Conservation (phyloP, 148 eudicot genomes). For the Rhododendron henanense region DNA sequence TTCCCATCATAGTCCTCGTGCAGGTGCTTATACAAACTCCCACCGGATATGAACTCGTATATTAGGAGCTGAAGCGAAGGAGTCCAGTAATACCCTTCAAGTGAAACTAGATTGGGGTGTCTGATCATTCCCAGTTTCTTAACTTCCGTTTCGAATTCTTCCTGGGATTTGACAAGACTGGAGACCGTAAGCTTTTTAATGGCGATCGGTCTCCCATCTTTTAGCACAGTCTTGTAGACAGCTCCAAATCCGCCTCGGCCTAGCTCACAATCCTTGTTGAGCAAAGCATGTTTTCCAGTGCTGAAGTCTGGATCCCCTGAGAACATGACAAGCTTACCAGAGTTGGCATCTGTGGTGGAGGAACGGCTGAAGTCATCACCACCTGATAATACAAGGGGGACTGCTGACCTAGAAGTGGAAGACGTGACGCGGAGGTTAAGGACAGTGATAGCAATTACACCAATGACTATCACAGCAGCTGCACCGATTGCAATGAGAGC, state of each 20-base stretch:
- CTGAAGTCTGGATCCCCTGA: conserved; percentile 87
- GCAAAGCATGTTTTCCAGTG: conserved; percentile 74
- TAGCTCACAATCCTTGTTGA: conserved; percentile 89
- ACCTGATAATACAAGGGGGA: conserved; percentile 49
- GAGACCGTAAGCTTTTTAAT: conserved; percentile 90
- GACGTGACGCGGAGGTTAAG: conserved; percentile 76
- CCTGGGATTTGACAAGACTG: conserved; percentile 84
- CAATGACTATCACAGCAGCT: conserved; percentile 77
- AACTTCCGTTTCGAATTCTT: conserved; percentile 79
- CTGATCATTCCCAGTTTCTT: conserved; percentile 73
- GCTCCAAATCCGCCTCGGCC: conserved; percentile 98
- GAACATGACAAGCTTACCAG: conserved; percentile 94
- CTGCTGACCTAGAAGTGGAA: conserved; percentile 48
- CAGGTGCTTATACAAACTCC: conserved; percentile 72
- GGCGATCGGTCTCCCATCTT: conserved; percentile 78
- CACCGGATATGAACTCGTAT: conserved; percentile 68
- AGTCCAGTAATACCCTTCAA: conserved; percentile 94
- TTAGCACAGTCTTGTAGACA: conserved; percentile 73
- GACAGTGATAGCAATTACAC: conserved; percentile 78
- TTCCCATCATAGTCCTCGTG: conserved; percentile 61
- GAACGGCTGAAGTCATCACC: conserved; percentile 73
- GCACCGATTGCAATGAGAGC: conserved; percentile 88
- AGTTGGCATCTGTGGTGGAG: conserved; percentile 58
- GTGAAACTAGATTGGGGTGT: conserved; percentile 70
- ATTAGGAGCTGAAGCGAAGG: conserved; percentile 82